These are phyloP conservation scores for Rhizopogon roseolus DNA, from an alignment of 768 basidiomycete species.

Conservation along the genomic window DNA sequence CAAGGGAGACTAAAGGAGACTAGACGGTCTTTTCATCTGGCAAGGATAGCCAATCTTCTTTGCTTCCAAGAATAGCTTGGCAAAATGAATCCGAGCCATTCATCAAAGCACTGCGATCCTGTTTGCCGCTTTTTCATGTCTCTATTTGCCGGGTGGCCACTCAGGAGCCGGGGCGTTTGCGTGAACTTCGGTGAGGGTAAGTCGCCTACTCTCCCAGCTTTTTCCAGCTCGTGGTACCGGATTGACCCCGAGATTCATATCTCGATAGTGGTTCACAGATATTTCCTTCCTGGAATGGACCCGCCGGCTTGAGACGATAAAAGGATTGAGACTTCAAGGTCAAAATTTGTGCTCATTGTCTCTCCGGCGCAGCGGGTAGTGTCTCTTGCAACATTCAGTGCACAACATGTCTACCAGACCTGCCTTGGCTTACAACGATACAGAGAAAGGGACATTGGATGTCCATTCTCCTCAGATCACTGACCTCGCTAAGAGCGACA, in stretches of 20 bases:
- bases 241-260: conserved; percentile 14
- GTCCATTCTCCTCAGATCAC: conserved; percentile 29
- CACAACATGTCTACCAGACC: conserved; percentile 38
- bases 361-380: conserved; percentile 8
- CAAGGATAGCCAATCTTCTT: too few species aligned
- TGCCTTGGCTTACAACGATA: conserved; percentile 38
- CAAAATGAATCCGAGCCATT: conserved; percentile 9
- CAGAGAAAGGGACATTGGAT: conserved; percentile 56
- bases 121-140: background rate
- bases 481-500: conserved; percentile 32
- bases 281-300: conserved; percentile 6
- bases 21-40: too few species aligned
- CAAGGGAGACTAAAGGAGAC: too few species aligned
- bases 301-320: conserved; percentile 14
- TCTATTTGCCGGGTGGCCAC: conserved; percentile 3
- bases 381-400: conserved; percentile 5
- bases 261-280: conserved; percentile 1
- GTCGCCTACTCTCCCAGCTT: background rate
- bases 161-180: conserved; percentile 9
- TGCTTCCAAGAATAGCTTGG: too few species aligned
- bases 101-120: background rate
- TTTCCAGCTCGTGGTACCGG: conserved; percentile 2
- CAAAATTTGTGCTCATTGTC: background rate
- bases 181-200: conserved; percentile 2
- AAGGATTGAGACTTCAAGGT: conserved; percentile 5